Base-by-base conservation (phyloP, 2,329 filamentous ascomycete genomes). In the Beauveria medogensis region DNA sequence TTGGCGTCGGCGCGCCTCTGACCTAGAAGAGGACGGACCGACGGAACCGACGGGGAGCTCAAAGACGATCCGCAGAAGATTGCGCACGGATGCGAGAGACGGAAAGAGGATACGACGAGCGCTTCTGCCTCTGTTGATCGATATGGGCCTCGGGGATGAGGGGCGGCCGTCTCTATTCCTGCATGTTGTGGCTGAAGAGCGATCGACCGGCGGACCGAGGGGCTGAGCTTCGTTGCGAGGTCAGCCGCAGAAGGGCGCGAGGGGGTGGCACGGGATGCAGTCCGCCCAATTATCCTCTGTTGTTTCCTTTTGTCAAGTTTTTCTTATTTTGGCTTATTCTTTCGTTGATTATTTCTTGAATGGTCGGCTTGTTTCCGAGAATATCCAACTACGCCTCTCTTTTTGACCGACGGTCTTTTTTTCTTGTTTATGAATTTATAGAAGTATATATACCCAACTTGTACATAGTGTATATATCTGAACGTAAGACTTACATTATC, bases 1-100 rank as follows among this genome's bases (percentile, higher is more conserved):
- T 88, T 55, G 78, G 77, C 2, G 74, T 88, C 40, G 85, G 85
- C 14, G 82, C 63, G 51, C 68, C 68, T 16, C 55, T 70, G 41
- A 64, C 34, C 12, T 60, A 55, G 30, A 40, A 24, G 20, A 16
- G 43, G 20, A 46, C n/a, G 43, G 43, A 44, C 30, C 9, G 28
- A 10, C 28, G 28, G 28, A 9, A 28, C 28, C 7, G 30, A 37
- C 34, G 43, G 10, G 10, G 43, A 46, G 9, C 20, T 20, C 43
- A 20, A n/a, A 46, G 10, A 46, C n/a, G 8, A 14, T 46, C 20
- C 18, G 41, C 41, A 43, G 41, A 18, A 0, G 43, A 10, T 48
- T 48, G 24, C 24, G 5, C 12, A 48, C 46, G 46, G 46, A 26
- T 10, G 41, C 41, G 16, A 16, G 22, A 26, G 26, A 16, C 5